Evolutionary conservation across 164 flowering plant species (phyloP).

Genomic region (Dillenia suffruticosa): DNA sequence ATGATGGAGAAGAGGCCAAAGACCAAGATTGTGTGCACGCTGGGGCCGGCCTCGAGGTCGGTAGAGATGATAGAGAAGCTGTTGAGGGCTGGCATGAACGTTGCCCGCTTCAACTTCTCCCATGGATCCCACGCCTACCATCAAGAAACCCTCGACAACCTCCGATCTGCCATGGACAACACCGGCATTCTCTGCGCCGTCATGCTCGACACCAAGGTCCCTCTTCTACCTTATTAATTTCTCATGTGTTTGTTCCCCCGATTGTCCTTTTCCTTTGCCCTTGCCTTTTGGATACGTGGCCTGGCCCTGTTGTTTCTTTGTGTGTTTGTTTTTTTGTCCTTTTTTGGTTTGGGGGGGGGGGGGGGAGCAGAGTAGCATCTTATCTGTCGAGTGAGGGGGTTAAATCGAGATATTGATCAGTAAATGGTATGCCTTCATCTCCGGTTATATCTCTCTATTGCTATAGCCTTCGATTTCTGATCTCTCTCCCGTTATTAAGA

Average conservation of each 20-base stretch:
- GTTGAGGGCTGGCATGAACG: slow-evolving; percentile 74
- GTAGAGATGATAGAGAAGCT: slow-evolving; percentile 73
- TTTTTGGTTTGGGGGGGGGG: too few species aligned
- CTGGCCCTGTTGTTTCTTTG: too few species aligned
- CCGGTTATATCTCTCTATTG: too few species aligned
- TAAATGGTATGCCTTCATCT: too few species aligned
- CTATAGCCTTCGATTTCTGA: too few species aligned
- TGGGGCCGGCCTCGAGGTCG: slow-evolving; percentile 76
- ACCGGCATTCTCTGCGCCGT: slow-evolving; percentile 82
- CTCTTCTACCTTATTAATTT: background rate
- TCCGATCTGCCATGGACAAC: slow-evolving; percentile 50
- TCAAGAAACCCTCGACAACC: slow-evolving; percentile 62
- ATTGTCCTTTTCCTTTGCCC: too few species aligned
- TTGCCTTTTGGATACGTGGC: too few species aligned
- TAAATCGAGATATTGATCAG: too few species aligned
- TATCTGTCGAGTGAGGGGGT: too few species aligned
- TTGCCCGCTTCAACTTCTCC: slow-evolving; percentile 81
- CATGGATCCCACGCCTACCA: slow-evolving; percentile 80
- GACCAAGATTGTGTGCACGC: slow-evolving; percentile 85
- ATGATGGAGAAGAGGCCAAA: slow-evolving; percentile 31
- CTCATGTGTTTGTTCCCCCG: background rate
- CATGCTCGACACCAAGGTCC: slow-evolving; percentile 81
- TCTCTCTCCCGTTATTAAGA: too few species aligned
- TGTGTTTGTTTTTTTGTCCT: too few species aligned
- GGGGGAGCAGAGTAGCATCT: too few species aligned